Evolutionary conservation across 1,284 basidiomycete species (phyloP).

Genomic region (Sporisorium scitamineum): DNA sequence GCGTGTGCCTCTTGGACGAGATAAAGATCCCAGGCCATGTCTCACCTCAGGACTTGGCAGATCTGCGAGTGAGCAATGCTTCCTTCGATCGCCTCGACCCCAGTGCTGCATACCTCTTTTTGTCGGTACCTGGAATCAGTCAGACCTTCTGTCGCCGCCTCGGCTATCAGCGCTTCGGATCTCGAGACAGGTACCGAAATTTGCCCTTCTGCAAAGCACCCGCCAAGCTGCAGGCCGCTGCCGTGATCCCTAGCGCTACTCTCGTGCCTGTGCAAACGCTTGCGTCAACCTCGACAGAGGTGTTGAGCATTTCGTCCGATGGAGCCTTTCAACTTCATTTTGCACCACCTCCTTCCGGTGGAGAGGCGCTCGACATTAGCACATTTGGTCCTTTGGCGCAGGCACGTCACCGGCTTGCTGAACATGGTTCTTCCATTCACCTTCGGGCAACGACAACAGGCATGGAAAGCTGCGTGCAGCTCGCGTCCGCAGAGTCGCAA

Average conservation of each 20-base stretch:
- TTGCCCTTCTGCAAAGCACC: slow-evolving; percentile 36
- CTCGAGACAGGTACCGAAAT: slow-evolving; percentile 4
- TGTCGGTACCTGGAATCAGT: slow-evolving; percentile 20
- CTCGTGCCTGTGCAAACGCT: slow-evolving; percentile 11
- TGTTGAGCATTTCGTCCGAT: slow-evolving; percentile 8
- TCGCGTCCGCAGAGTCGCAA: neutral
- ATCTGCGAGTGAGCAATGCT: slow-evolving; percentile 15
- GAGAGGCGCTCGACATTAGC: slow-evolving; percentile 23
- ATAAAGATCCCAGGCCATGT: slow-evolving; percentile 25
- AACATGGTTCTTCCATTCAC: neutral
- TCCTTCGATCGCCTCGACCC: slow-evolving; percentile 12
- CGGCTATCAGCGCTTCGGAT: slow-evolving; percentile 24
- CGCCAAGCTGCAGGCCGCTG: slow-evolving; percentile 14
- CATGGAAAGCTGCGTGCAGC: neutral
- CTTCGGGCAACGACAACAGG: neutral
- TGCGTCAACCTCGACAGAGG: slow-evolving; percentile 13
- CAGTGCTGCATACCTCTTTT: slow-evolving; percentile 23
- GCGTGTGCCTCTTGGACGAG: slow-evolving; percentile 54
- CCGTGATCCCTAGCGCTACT: slow-evolving; percentile 5
- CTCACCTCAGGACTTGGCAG: neutral
- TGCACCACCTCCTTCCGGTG: slow-evolving; percentile 24
- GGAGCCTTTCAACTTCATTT: slow-evolving; percentile 26
- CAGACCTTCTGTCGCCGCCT: slow-evolving; percentile 40
- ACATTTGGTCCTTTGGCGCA: slow-evolving; percentile 9
- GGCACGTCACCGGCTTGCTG: neutral